Percentiles rank a stretch among this genome's conserved stretches.
phyloP scores from a whole-genome alignment of 208 protist genomes.

The Crithidia thermophila region DNA sequence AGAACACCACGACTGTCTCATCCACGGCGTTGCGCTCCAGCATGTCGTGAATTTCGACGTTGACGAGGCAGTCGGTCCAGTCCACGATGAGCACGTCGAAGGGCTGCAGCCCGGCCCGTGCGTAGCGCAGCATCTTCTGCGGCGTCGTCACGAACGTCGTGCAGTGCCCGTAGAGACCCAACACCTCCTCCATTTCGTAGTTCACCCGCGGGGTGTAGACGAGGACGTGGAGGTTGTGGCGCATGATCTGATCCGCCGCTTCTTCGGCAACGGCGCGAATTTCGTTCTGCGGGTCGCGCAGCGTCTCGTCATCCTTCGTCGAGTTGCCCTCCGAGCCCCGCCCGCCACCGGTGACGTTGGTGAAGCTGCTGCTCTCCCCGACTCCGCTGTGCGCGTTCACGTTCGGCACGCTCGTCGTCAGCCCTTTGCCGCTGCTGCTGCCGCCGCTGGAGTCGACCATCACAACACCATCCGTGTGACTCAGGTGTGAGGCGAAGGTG shows the following conservation, averaged over 20 bases:
- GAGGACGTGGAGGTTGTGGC: constrained; percentile 51
- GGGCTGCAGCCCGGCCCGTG: constrained; percentile 37
- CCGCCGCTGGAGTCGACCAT: neutral
- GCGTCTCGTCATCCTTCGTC: neutral
- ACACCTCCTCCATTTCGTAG: constrained; percentile 44
- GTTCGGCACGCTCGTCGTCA: constrained; percentile 1
- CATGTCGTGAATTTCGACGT: constrained; percentile 37
- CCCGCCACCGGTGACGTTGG: neutral
- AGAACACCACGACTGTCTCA: constrained; percentile 55
- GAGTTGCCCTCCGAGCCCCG: neutral
- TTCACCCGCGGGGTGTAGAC: constrained; percentile 47
- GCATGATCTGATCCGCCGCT: constrained; percentile 14
- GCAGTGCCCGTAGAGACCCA: constrained; percentile 62
- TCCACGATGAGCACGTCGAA: constrained; percentile 77
- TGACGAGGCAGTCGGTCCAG: constrained; percentile 61
- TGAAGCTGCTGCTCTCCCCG: neutral
- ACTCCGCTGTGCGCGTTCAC: constrained; percentile 1
- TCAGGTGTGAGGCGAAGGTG: neutral
- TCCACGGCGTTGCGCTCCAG: constrained; percentile 31
- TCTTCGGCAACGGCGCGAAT: constrained; percentile 7
- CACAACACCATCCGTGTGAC: neutral
- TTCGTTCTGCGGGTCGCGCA: neutral
- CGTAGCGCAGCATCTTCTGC: constrained; percentile 54
- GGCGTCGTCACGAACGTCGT: constrained; percentile 48
- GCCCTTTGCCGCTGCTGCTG: neutral